phyloP scores from a whole-genome alignment of 1,284 basidiomycete species.

The Fomitiporia mediterranea region DNA sequence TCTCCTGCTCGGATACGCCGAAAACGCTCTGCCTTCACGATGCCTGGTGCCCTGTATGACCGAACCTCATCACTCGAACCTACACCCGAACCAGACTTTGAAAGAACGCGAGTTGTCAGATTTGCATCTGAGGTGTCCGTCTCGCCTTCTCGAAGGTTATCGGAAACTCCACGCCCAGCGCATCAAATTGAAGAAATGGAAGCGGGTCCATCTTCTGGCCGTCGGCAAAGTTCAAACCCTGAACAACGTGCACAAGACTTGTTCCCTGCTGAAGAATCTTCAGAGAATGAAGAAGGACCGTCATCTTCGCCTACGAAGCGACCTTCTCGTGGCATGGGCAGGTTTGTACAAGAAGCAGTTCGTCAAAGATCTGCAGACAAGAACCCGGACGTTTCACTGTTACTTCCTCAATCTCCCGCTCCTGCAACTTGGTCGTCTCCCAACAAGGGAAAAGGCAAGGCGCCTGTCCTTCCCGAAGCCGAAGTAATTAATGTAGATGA shows the following conservation, averaged over 20 bases:
- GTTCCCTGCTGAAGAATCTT: not conserved
- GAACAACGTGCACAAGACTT: not conserved
- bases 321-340: slow-evolving; percentile 2
- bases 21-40: slow-evolving; percentile 49
- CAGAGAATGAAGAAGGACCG: not conserved
- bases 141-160: slow-evolving; percentile 10
- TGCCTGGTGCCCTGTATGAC: slow-evolving; percentile 76
- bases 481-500: not conserved
- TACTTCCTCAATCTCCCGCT: slow-evolving; percentile 5
- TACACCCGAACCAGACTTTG: slow-evolving; percentile 29
- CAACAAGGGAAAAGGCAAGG: slow-evolving; percentile 14
- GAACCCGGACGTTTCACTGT: not conserved
- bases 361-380: slow-evolving; percentile 2
- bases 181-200: not conserved
- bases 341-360: not conserved
- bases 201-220: not conserved
- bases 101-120: slow-evolving; percentile 35
- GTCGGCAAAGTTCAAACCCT: not conserved
- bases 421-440: not conserved
- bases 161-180: not conserved
- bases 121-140: slow-evolving; percentile 31
- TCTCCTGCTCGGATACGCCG: slow-evolving; percentile 27
- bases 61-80: slow-evolving; percentile 62
- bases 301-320: slow-evolving; percentile 16
- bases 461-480: not conserved